A percentile compares a stretch with the other conserved stretches of the same genome.
Conservation (phyloP, 257 asterid species). For the Penstemon eatonii region DNA sequence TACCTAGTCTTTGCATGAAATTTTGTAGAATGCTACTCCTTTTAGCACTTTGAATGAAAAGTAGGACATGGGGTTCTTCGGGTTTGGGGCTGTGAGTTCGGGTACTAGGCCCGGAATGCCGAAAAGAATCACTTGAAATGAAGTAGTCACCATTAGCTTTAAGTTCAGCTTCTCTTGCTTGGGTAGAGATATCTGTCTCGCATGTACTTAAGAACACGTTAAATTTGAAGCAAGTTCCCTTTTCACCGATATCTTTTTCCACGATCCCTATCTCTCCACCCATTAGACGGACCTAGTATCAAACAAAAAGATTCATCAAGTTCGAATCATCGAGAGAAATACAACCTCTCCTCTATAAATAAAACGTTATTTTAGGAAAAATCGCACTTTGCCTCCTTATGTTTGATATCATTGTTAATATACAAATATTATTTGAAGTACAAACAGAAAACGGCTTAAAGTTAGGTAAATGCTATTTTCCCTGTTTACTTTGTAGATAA, state of each 20-base stretch:
- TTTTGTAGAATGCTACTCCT: slow-evolving; percentile 42
- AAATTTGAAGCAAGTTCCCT: slow-evolving; percentile 63
- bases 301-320: not conserved
- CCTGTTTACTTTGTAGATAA: no score
- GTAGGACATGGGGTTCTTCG: slow-evolving; percentile 52
- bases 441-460: no score
- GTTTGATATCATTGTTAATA: no score
- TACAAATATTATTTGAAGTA: no score
- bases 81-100: slow-evolving; percentile 37
- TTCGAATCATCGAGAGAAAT: no score
- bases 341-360: no score
- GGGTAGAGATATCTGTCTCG: slow-evolving; percentile 10
- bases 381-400: no score
- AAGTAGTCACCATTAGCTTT: slow-evolving; percentile 26
- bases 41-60: slow-evolving; percentile 50
- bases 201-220: slow-evolving; percentile 32
- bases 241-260: slow-evolving; percentile 57
- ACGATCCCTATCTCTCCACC: slow-evolving; percentile 71
- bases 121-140: slow-evolving; percentile 28
- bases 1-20: slow-evolving; percentile 51
- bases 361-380: no score
- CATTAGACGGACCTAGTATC: slow-evolving; percentile 61
- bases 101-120: slow-evolving; percentile 25
- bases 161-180: slow-evolving; percentile 27
- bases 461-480: no score